Base-by-base conservation (phyloP, 192 early-diverging fungal species). In the Coemansia sp. region DNA sequence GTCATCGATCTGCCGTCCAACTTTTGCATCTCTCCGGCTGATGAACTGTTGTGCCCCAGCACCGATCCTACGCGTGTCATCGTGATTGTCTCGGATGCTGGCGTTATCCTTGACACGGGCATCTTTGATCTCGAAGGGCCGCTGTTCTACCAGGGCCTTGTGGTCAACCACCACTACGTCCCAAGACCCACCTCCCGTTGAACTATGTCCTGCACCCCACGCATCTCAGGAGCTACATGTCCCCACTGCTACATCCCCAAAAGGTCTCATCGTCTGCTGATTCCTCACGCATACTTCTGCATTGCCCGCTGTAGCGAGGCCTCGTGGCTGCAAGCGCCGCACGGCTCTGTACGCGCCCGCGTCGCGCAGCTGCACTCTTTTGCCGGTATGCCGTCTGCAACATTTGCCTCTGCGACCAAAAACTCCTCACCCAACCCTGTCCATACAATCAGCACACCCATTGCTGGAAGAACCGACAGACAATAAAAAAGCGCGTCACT, bases 401-500 rank as follows among this genome's bases (percentile, higher is more conserved):
- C 21, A 22, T 27, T 27, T 0, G 30, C 27, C 27, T 57, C 56
- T 20, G 54, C 55, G 0, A 2, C 24, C 1, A 57, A 24, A 3
- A 57, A n/a, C 56, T 72, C 75, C 24, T 80, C 73, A 2, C 59
- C 72, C 7, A 20, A 27, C 17, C 63, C 66, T 31, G 70, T 57
- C 78, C 78, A 80, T 55, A 70, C 54, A 0, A n/a, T 62, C 36
- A 72, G 27, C 42, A 54, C 54, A 14, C 69, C 78, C 4, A 58
- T 65, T 10, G 56, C 54, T 29, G 78, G 78, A 17, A 80, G 69
- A 9, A 80, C 70, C 4, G 73, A 65, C 58, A 80, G 53, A 30
- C 78, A 80, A 66, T 80, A 80, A 36, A 75, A 80, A 32, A 80
- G 60, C 19, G 78, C 78, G 10, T 80, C 78, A 61, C 78, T 80